Percentiles rank a stretch among this genome's conserved stretches.
Conservation (phyloP, 441 rosid species). For the Metrosideros polymorpha region DNA sequence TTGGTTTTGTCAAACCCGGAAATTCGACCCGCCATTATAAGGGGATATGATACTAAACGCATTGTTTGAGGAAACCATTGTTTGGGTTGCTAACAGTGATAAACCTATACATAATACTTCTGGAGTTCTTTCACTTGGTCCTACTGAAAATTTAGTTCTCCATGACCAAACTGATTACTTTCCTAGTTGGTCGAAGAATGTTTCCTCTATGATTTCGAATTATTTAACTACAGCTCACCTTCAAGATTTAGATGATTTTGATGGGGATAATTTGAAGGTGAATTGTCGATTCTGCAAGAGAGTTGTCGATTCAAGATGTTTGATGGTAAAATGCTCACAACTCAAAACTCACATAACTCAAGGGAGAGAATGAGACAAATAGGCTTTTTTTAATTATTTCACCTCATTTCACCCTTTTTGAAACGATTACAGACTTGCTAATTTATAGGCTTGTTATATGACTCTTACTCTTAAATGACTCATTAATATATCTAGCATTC, state of each 20-base stretch:
- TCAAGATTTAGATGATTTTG: not conserved
- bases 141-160: not conserved
- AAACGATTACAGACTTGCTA: too few relatives aligned
- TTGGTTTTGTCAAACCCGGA: constrained; percentile 8
- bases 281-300: too few relatives aligned
- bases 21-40: not conserved
- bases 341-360: too few relatives aligned
- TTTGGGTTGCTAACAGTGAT: not conserved
- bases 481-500: too few relatives aligned
- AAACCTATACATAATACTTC: not conserved
- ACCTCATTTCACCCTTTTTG: too few relatives aligned
- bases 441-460: too few relatives aligned
- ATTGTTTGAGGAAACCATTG: constrained; percentile 5
- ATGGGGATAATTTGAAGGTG: too few relatives aligned
- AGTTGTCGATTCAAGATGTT: too few relatives aligned
- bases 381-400: too few relatives aligned
- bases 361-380: too few relatives aligned
- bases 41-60: constrained; percentile 9
- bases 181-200: not conserved
- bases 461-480: too few relatives aligned
- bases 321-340: too few relatives aligned
- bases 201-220: not conserved
- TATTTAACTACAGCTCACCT: not conserved
- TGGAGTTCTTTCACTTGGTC: not conserved
- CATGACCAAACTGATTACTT: not conserved